Percentiles rank a stretch among this genome's conserved stretches.
Evolutionary conservation across 1,139 yeast species (phyloP).

Genomic region (Pichia terricola): DNA sequence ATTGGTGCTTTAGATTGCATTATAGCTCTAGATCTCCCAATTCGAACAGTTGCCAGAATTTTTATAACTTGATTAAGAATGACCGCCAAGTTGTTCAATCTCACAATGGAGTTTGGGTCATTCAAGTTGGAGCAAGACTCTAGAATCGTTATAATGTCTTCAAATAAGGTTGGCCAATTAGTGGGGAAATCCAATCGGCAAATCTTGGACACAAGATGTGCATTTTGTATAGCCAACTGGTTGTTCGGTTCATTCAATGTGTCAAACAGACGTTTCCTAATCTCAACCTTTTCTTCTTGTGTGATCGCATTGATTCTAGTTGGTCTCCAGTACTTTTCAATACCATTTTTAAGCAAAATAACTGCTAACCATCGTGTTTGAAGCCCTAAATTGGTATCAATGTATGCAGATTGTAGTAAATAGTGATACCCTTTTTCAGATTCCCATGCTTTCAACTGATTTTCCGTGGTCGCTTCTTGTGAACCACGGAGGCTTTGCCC

Average conservation of each 20-base stretch:
- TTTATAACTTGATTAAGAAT: slow-evolving; percentile 73
- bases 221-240: slow-evolving; percentile 71
- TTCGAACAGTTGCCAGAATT: slow-evolving; percentile 60
- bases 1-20: slow-evolving; percentile 65
- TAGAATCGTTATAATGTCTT: slow-evolving; percentile 46
- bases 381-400: slow-evolving; percentile 45
- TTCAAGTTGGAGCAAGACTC: slow-evolving; percentile 28
- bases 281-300: slow-evolving; percentile 59
- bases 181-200: slow-evolving; percentile 78
- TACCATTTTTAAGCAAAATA: slow-evolving; percentile 80
- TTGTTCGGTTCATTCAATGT: slow-evolving; percentile 60
- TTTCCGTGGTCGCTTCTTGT: slow-evolving; percentile 42
- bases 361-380: slow-evolving; percentile 80
- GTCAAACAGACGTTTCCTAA: slow-evolving; percentile 50
- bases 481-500: slow-evolving; percentile 13
- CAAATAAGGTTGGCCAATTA: slow-evolving; percentile 78
- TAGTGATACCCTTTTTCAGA: slow-evolving; percentile 37
- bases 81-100: slow-evolving; percentile 52
- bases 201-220: slow-evolving; percentile 70
- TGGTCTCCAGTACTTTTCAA: slow-evolving; percentile 76
- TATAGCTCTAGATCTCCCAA: slow-evolving; percentile 74
- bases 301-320: slow-evolving; percentile 46
- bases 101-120: slow-evolving; percentile 25
- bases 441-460: slow-evolving; percentile 63
- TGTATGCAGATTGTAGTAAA: slow-evolving; percentile 38